Evolutionary conservation across 805 yeast genomes (phyloP), one percentile per base, ranked within the genome.

Genomic region (Lachancea cidri): DNA sequence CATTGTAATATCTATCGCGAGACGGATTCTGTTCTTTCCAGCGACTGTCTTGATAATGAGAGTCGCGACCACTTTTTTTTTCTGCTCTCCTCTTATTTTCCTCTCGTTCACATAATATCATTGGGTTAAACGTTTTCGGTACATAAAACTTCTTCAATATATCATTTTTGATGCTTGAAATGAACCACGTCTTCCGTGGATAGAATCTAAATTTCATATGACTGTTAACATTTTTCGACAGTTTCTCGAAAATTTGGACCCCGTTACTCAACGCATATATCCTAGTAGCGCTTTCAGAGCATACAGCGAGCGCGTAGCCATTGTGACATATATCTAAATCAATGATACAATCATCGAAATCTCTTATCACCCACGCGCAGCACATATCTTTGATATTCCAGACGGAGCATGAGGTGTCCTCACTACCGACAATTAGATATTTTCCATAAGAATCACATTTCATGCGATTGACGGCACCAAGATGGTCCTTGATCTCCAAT

Each of bases 401-500:
- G 9, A 52, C 29, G 3, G 48, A 43, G 15, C 58, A 53, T 9
- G 50, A 45, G 6, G 63, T 61, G 44, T 58, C 64, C 6, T 42
- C 36, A 15, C 81, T 66, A 0, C 84, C 86, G 2, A 71, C 71
- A 2, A 73, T 70, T 8, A 81, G 42, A 48, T 57, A 72, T 17
- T 60, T 49, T 0, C 82, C 86, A 37, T 67, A 53, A 3, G 81
- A 80, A 49, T 77, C 83, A 38, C 77, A 57, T 14, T 62, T 60
- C 11, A 77, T 43, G 22, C 72, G 52, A 2, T 74, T 69, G 3
- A 75, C 69, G 1, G 79, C 62, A 1, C 81, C 71, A 31, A 76
- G 64, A 49, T 80, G 85, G 0, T 74, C 74, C 11, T 56, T 46
- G n/a, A 67, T 47, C 4, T 54, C 51, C 16, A 50, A 41, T 2